Evolutionary conservation across 192 early-diverging fungal species (phyloP).

Genomic region (Thamnidium elegans): DNA sequence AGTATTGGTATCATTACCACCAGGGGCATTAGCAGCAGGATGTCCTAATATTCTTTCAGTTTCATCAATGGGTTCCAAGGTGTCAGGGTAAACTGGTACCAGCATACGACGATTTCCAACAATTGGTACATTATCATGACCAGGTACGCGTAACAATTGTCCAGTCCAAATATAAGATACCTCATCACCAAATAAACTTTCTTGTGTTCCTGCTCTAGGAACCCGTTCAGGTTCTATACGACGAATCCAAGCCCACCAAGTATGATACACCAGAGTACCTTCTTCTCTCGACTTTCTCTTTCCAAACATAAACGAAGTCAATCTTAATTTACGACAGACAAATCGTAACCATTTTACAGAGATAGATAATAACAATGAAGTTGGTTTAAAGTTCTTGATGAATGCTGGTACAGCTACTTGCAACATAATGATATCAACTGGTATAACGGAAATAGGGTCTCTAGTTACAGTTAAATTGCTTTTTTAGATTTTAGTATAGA

Average conservation of each 20-base stretch:
- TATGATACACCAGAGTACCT: conserved; percentile 35
- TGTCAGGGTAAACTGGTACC: conserved; percentile 60
- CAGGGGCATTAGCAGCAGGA: conserved; percentile 29
- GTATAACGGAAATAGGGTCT: not conserved
- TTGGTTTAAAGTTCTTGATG: conserved; percentile 58
- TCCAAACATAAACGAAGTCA: conserved; percentile 80
- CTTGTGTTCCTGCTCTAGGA: not conserved
- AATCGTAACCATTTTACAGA: conserved; percentile 61
- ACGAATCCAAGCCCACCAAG: conserved; percentile 53
- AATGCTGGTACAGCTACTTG: conserved; percentile 70
- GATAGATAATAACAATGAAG: conserved; percentile 41
- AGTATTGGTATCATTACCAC: conserved; percentile 42
- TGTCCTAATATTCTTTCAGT: conserved; percentile 63
- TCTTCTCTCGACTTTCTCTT: conserved; percentile 73
- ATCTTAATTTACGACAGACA: conserved; percentile 59
- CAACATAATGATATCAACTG: conserved; percentile 44
- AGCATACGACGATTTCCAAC: conserved; percentile 77
- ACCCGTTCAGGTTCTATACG: not conserved
- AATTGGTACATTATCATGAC: conserved; percentile 75
- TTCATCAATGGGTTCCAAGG: conserved; percentile 50
- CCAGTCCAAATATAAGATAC: conserved; percentile 25
- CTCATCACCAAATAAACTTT: not conserved
- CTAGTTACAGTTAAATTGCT: not conserved
- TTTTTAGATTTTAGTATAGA: not conserved
- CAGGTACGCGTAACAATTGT: conserved; percentile 76